A percentile compares a stretch with the other conserved stretches of the same genome.
These are phyloP conservation scores for Cinnamomum micranthum DNA, from an alignment of 164 flowering plant species.

Conservation along the genomic window DNA sequence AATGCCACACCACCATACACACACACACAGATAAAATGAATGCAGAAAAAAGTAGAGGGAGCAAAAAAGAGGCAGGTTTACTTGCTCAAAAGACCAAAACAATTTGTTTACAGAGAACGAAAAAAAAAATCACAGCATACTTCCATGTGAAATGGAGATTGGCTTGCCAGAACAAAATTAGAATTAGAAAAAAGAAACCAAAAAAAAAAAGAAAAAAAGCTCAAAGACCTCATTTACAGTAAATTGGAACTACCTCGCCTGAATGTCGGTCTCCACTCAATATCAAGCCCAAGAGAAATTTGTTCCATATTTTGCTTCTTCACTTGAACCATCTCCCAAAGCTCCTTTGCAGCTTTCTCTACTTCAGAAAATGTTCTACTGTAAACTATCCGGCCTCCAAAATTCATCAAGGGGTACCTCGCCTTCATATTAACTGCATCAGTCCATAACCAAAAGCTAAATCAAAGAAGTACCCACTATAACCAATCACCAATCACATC, in stretches of 20 bases:
- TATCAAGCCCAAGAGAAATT: slow-evolving; percentile 63
- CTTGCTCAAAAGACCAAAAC: no score
- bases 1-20: no score
- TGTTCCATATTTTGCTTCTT: slow-evolving; percentile 33
- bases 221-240: neutral
- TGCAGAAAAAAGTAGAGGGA: no score
- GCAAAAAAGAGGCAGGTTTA: no score
- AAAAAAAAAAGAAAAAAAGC: neutral
- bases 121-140: no score
- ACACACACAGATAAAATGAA: no score
- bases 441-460: neutral
- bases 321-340: slow-evolving; percentile 36
- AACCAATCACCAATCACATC: neutral
- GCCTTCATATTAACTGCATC: slow-evolving; percentile 28
- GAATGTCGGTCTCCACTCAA: slow-evolving; percentile 83
- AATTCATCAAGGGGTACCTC: slow-evolving; percentile 39
- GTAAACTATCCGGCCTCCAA: slow-evolving; percentile 54
- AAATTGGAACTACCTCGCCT: slow-evolving; percentile 40
- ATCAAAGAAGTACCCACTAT: neutral
- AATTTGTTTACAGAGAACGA: no score
- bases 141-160: no score
- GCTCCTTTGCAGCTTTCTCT: slow-evolving; percentile 56
- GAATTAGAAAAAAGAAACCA: no score
- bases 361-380: slow-evolving; percentile 55
- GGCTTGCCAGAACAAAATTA: no score